Conservation (phyloP, 106 monocot genomes). For the Dioscorea zingiberensis region DNA sequence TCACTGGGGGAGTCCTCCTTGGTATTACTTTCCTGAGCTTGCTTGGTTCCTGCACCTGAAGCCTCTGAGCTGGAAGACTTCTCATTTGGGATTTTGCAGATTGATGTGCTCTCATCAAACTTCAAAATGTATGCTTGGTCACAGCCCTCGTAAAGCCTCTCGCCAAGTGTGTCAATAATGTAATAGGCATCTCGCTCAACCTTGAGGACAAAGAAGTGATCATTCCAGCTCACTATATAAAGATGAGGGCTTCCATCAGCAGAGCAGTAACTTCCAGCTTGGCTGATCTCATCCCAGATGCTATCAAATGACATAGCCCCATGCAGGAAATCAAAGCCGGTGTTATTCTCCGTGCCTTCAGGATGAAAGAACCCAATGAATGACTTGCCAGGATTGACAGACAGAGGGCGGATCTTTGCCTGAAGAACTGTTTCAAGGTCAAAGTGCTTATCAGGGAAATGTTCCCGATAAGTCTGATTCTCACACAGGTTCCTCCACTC, state of each 20-base stretch:
- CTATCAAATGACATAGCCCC: conserved; percentile 86
- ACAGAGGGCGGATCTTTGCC: conserved; percentile 60
- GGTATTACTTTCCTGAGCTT: background rate
- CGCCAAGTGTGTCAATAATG: conserved; percentile 88
- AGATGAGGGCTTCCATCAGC: conserved; percentile 23
- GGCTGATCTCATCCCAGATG: conserved; percentile 78
- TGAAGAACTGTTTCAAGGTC: conserved; percentile 86
- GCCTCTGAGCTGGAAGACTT: conserved; percentile 5
- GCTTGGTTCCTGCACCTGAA: conserved; percentile 2
- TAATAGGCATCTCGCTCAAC: conserved; percentile 69
- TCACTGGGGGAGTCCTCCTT: conserved; percentile 1
- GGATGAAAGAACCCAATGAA: conserved; percentile 90
- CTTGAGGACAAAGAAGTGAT: conserved; percentile 89
- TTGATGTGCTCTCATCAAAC: conserved; percentile 49
- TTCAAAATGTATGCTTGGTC: conserved; percentile 78
- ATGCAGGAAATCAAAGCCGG: conserved; percentile 50
- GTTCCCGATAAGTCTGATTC: conserved; percentile 25
- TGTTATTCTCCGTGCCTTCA: conserved; percentile 33
- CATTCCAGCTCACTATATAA: conserved; percentile 98
- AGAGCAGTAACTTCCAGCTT: conserved; percentile 15
- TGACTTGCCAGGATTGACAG: conserved; percentile 47
- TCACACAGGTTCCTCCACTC: conserved; percentile 84
- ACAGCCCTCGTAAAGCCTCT: conserved; percentile 87
- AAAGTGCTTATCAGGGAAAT: conserved; percentile 81
- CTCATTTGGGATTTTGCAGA: conserved; percentile 18